Evolutionary conservation across 208 protist genomes (phyloP).

Genomic region (Vickermania spadyakhi): DNA sequence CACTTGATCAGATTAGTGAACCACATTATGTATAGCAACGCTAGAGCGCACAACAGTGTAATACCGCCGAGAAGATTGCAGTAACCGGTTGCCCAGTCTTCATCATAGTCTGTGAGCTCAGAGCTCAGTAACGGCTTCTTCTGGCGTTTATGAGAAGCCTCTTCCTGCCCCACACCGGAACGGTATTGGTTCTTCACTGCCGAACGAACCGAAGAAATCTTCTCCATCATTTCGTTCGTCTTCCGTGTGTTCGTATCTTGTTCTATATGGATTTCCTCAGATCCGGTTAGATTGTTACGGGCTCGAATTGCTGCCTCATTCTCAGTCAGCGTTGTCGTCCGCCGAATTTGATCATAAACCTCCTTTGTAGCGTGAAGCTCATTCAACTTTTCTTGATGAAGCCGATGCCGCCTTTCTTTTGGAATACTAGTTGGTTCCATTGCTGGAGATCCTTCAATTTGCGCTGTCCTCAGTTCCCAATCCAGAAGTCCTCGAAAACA

Average conservation of each 20-base stretch:
- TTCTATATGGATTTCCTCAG: background rate
- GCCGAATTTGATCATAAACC: slow-evolving; percentile 4
- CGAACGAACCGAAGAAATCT: background rate
- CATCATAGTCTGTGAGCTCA: slow-evolving; percentile 32
- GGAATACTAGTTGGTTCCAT: too few species aligned
- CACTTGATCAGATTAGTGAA: slow-evolving; percentile 32
- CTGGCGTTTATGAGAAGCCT: slow-evolving; percentile 6
- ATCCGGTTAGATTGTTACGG: background rate
- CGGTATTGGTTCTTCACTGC: slow-evolving; percentile 9
- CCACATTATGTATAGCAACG: slow-evolving; percentile 38
- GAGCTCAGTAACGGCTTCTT: slow-evolving; percentile 11
- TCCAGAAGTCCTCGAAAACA: too few species aligned
- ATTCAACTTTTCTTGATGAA: slow-evolving; percentile 15
- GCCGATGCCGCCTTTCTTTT: background rate
- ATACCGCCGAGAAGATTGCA: slow-evolving; percentile 16
- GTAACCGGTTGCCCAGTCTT: slow-evolving; percentile 15
- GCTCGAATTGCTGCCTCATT: background rate
- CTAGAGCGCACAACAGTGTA: slow-evolving; percentile 13
- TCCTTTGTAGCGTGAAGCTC: slow-evolving; percentile 6
- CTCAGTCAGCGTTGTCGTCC: background rate
- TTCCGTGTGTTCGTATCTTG: background rate
- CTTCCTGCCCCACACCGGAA: background rate
- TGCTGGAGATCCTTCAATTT: too few species aligned
- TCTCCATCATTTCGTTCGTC: background rate
- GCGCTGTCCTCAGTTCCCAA: too few species aligned